Conservation (phyloP, 106 monocot species). For the Acanthochlamys bracteata region DNA sequence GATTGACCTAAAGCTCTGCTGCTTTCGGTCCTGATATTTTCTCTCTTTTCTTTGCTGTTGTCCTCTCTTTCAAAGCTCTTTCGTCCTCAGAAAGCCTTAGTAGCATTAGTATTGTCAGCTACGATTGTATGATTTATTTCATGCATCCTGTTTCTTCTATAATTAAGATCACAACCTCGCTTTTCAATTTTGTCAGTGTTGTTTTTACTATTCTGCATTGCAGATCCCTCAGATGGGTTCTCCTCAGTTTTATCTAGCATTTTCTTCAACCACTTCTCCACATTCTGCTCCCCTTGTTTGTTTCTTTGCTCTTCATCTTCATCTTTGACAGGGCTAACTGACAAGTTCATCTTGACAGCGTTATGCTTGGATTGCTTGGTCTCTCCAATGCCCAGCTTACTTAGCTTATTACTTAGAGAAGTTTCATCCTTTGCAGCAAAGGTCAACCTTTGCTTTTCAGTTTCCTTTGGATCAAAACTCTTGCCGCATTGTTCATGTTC, state of each 20-base stretch:
- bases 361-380: background rate
- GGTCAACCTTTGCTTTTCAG: conserved; percentile 3
- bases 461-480: background rate
- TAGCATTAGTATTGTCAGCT: conserved; percentile 2
- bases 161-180: background rate
- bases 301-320: conserved; percentile 29
- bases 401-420: conserved; percentile 1
- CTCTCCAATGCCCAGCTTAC: conserved; percentile 2
- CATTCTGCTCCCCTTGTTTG: conserved; percentile 51
- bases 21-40: conserved; percentile 20
- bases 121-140: background rate
- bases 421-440: conserved; percentile 11
- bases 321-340: conserved; percentile 1
- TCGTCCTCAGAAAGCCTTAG: background rate
- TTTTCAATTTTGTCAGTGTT: background rate
- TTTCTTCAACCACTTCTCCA: conserved; percentile 70
- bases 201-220: background rate
- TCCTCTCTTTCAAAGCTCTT: conserved; percentile 27
- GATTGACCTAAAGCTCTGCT: conserved; percentile 37
- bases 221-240: background rate
- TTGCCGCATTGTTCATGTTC: conserved; percentile 9
- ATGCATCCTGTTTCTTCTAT: background rate
- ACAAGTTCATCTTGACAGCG: background rate
- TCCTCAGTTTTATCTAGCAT: conserved; percentile 43
- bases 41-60: conserved; percentile 19